phyloP scores from a whole-genome alignment of 1,284 basidiomycete genomes.

The Moniliella sp. region DNA sequence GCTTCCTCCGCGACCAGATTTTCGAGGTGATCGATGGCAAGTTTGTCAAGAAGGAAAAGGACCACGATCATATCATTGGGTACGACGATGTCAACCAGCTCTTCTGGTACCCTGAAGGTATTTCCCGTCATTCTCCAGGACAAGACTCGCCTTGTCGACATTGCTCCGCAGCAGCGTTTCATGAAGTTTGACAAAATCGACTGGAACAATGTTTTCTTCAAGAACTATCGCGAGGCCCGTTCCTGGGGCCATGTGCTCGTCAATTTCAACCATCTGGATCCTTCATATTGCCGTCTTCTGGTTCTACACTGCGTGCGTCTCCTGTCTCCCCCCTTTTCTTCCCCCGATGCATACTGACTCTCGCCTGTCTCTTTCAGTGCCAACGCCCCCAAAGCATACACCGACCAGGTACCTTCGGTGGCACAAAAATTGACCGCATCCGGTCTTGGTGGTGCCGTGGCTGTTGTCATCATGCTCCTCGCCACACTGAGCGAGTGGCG shows the following conservation, averaged over 20 bases:
- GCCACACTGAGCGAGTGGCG: constrained; percentile 30
- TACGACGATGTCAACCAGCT: constrained; percentile 98
- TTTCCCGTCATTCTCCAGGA: constrained; percentile 60
- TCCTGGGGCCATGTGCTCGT: constrained; percentile 32
- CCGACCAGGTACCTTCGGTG: constrained; percentile 32
- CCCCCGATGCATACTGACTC: no score
- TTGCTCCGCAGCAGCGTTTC: constrained; percentile 30
- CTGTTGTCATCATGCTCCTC: constrained; percentile 27
- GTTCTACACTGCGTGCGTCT: constrained; percentile 40
- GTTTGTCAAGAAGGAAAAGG: constrained; percentile 67
- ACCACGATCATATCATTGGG: constrained; percentile 84
- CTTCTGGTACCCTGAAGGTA: constrained; percentile 99
- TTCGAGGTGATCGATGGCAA: constrained; percentile 94
- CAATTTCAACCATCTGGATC: constrained; percentile 35
- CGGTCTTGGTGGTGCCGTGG: constrained; percentile 30
- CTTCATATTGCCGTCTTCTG: constrained; percentile 31
- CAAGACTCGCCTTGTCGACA: constrained; percentile 46
- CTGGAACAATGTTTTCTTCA: constrained; percentile 32
- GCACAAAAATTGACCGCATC: constrained; percentile 24
- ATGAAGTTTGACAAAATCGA: constrained; percentile 35
- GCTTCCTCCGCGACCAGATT: constrained; percentile 88
- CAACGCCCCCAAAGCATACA: constrained; percentile 72
- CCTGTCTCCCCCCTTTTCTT: no score
- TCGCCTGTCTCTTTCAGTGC: no score
- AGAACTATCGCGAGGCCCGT: constrained; percentile 33